Conservation (phyloP, 306 rosid species). For the Begonia loranthoides region DNA sequence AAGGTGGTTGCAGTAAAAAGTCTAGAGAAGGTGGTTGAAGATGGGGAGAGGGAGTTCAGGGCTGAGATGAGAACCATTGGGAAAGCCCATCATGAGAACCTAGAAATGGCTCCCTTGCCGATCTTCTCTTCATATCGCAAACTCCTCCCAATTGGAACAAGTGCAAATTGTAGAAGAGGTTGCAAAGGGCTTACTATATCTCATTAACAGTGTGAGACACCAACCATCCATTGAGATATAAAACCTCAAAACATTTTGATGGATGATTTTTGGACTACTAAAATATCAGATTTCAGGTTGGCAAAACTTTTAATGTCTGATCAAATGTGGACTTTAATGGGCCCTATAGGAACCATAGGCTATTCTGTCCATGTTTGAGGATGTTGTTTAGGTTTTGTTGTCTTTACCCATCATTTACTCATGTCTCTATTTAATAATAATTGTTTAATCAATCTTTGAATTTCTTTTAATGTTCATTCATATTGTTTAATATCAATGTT, state of each 20-base stretch:
- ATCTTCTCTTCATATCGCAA: neutral
- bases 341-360: conserved; percentile 20
- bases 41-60: too few species aligned
- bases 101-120: conserved; percentile 11
- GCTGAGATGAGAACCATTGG: too few species aligned
- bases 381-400: too few species aligned
- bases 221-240: conserved; percentile 21
- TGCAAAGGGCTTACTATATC: conserved; percentile 12
- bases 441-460: too few species aligned
- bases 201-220: conserved; percentile 18
- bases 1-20: too few species aligned
- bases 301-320: conserved; percentile 15
- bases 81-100: conserved; percentile 10
- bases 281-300: conserved; percentile 15
- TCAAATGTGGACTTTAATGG: conserved; percentile 16
- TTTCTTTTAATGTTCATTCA: too few species aligned
- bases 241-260: too few species aligned
- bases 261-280: conserved; percentile 6
- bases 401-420: too few species aligned
- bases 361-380: conserved; percentile 13
- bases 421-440: too few species aligned
- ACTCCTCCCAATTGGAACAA: conserved; percentile 3
- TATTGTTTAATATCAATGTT: too few species aligned
- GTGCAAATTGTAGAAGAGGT: conserved; percentile 9
- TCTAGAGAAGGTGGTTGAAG: too few species aligned